Conservation (phyloP, 352 stramenopile genomes). For the Poterioochromonas sp. region DNA sequence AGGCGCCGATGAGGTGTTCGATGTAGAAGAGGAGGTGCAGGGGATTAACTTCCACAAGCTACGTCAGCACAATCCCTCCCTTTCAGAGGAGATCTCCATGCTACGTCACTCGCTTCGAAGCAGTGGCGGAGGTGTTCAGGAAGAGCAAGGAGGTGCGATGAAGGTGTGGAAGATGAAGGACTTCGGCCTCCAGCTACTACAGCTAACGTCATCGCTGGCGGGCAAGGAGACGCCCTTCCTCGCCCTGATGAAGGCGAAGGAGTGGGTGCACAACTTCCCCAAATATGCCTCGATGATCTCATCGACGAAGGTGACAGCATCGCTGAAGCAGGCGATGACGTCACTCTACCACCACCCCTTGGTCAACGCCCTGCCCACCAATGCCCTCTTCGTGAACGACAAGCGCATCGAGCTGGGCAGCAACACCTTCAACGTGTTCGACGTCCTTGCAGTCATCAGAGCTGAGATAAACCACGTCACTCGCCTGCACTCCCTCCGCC, state of each 20-base stretch:
- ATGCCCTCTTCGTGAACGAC: conserved; percentile 72
- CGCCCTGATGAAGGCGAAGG: conserved; percentile 61
- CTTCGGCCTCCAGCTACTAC: conserved; percentile 64
- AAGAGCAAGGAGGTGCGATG: conserved; percentile 52
- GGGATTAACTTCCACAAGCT: conserved; percentile 47
- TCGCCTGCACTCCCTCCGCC: not conserved
- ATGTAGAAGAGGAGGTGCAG: conserved; percentile 39
- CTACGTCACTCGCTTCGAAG: conserved; percentile 42
- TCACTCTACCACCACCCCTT: conserved; percentile 30
- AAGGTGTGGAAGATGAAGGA: conserved; percentile 77
- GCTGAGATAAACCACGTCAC: conserved; percentile 32
- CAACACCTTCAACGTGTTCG: conserved; percentile 77
- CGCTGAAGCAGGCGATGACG: conserved; percentile 46
- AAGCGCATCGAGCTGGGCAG: conserved; percentile 63
- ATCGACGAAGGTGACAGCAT: conserved; percentile 43
- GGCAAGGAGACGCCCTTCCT: conserved; percentile 47
- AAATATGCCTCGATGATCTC: conserved; percentile 44
- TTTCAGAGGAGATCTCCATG: conserved; percentile 40
- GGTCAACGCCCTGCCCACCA: not conserved
- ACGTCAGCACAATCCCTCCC: conserved; percentile 41
- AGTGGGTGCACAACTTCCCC: conserved; percentile 76
- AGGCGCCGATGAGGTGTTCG: conserved; percentile 8
- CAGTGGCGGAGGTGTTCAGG: not conserved
- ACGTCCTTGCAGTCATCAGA: conserved; percentile 67
- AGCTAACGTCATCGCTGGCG: conserved; percentile 53